Base-by-base conservation (phyloP, 2,329 filamentous ascomycete species). In the Aspergillus fructus region DNA sequence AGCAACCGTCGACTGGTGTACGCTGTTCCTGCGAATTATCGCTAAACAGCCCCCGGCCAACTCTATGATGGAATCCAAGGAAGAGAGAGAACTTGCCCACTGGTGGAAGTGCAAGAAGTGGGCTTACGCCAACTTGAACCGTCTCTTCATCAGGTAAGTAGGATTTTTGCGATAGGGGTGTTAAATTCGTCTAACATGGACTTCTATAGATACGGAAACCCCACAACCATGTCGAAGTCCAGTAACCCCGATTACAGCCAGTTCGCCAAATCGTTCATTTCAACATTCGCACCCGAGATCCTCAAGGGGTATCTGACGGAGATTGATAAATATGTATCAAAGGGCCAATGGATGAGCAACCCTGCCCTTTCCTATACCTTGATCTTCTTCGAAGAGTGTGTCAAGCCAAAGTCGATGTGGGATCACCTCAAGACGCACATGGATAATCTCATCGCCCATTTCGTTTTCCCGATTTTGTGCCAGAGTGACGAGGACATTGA, bases 81-180 rank as follows among this genome's bases (percentile, higher is more conserved):
- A 91, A 58, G 93, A 97, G 71, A 86, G 94, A 57, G 94, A 97
- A 76, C 85, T 89, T 68, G 93, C 96, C 72, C 92, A 97, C 75
- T 99, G 94, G 93, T 99, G 93, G 93, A 99, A 97, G 81, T 90
- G 93, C 62, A 97, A 97, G 87, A 99, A 99, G 78, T 97, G 94
- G 94, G 90, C 93, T 13, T 99, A 97, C 76, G 96, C 94, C 70
- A 97, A 97, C 76, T 78, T 99, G 66, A 99, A 99, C 79, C 86
- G 94, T 61, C 85, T 99, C 17, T 99, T 94, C 71, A 93, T 97
- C 66, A 85, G 91, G 90, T 93, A 78, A 60, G 82, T 74, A 47
- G 5, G 27, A 15, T 39, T 23, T 30, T 37, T 23, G 27, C 24
- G 24, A 21, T 49, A 8, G 50, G 34, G 39, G 48, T 21, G 41